Evolutionary conservation across 352 stramenopile species (phyloP), one percentile per base, ranked within the genome.

Genomic region (Pythium phragmiticola): DNA sequence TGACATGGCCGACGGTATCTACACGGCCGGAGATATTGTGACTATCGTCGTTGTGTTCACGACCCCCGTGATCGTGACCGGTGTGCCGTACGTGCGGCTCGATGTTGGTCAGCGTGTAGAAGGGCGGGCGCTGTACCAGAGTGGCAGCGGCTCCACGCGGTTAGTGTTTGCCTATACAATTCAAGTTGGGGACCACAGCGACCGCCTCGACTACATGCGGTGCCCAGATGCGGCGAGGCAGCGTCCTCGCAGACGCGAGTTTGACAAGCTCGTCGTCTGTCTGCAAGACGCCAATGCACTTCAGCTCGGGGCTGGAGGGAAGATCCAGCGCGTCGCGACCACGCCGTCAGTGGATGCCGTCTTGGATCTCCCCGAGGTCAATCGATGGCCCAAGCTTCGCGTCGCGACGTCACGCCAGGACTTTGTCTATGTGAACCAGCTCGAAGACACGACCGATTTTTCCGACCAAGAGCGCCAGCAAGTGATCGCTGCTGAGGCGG

Each of bases 351-450:
- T 82, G 0, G 72, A 86, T 41, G 84, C 82, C 0, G 63, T 85
- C 0, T 30, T 91, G 7, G 75, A 86, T 69, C 73, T 93, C 0
- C 84, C 82, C 1, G 77, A 88, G 30, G 80, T 89, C 16, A 86
- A 63, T 50, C 66, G 73, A 5, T 92, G 83, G 83, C 73, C 81
- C 7, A 72, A 82, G 39, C 14, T 89, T 21, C 77, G 81, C n/a
- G 74, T 80, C 28, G 53, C 60, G 13, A 87, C 74, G 0, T 64
- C 73, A 2, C 61, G 59, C 2, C 42, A 73, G 16, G 60, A 75
- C 16, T 60, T 75, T 47, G 56, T 75, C 17, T 89, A 90, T 57
- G 63, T 90, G 2, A 48, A 76, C 16, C 80, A 89, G 48, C 53
- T 87, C n/a, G 75, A 83, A 17, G 68, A 66, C 23, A 73, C 21